Conservation (phyloP, 306 rosid genomes). For the Ceratonia siliqua region DNA sequence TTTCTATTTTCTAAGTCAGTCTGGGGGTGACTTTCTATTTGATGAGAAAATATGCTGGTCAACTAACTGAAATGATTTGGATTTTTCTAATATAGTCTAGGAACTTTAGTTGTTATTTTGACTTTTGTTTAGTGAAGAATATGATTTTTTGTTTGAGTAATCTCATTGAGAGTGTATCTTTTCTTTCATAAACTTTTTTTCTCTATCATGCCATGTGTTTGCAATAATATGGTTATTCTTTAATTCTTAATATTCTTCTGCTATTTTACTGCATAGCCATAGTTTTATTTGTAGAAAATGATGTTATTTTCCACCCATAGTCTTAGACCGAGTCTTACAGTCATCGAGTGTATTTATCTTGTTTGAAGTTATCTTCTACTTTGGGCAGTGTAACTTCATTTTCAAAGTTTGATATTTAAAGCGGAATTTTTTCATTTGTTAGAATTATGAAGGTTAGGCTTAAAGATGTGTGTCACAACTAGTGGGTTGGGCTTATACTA, state of each 20-base stretch:
- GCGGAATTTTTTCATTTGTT: background rate
- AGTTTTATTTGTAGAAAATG: background rate
- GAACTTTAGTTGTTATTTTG: background rate
- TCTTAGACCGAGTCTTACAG: background rate
- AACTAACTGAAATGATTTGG: background rate
- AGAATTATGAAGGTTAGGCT: no score
- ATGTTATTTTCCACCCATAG: background rate
- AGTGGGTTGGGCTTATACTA: no score
- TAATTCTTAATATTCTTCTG: background rate
- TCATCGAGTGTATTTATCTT: background rate
- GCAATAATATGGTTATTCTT: background rate
- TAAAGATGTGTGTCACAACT: no score
- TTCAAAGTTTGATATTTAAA: background rate
- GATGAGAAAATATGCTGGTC: conserved; percentile 3
- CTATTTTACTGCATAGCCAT: background rate
- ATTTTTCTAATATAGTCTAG: background rate
- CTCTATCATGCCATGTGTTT: background rate
- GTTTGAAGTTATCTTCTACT: background rate
- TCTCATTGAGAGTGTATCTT: background rate
- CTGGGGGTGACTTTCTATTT: background rate
- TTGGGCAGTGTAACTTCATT: background rate
- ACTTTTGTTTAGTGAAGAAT: background rate
- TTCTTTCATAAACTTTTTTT: background rate
- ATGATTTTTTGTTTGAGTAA: background rate
- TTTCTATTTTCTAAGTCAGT: no score